Percentiles rank a stretch among this genome's conserved stretches.
phyloP scores from a whole-genome alignment of 1,284 basidiomycete species.

The Malassezia globosa region DNA sequence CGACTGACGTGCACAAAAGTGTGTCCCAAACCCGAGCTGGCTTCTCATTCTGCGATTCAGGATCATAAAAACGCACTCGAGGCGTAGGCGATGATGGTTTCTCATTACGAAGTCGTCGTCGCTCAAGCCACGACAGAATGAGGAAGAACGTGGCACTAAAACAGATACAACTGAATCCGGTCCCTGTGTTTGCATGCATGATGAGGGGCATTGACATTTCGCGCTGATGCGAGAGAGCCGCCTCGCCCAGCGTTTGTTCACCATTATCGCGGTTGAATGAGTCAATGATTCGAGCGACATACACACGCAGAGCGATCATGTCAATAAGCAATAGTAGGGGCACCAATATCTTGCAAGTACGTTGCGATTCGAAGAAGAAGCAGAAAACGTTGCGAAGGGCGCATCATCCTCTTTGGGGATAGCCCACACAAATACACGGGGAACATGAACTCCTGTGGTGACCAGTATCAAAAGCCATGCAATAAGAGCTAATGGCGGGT shows the following conservation, averaged over 20 bases:
- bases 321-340: background rate
- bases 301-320: constrained; percentile 8
- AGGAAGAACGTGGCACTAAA: constrained; percentile 2
- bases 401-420: background rate
- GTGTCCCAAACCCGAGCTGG: too few relatives aligned
- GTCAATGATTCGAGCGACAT: constrained; percentile 1
- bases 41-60: too few relatives aligned
- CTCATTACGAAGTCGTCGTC: constrained; percentile 8
- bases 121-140: constrained; percentile 5
- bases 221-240: background rate
- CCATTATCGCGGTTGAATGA: constrained; percentile 8
- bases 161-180: constrained; percentile 7
- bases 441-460: constrained; percentile 2
- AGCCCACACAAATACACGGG: background rate
- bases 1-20: too few relatives aligned
- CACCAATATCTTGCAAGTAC: constrained; percentile 8
- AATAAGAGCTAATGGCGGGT: constrained; percentile 3
- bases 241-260: background rate
- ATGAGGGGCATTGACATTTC: background rate
- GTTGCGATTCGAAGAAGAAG: background rate
- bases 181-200: constrained; percentile 4
- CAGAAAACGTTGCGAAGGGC: background rate
- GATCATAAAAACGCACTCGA: too few relatives aligned
- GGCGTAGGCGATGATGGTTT: too few relatives aligned
- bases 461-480: background rate